phyloP scores from a whole-genome alignment of 495 filamentous ascomycete genomes.

The Lasiosphaeria hispida region DNA sequence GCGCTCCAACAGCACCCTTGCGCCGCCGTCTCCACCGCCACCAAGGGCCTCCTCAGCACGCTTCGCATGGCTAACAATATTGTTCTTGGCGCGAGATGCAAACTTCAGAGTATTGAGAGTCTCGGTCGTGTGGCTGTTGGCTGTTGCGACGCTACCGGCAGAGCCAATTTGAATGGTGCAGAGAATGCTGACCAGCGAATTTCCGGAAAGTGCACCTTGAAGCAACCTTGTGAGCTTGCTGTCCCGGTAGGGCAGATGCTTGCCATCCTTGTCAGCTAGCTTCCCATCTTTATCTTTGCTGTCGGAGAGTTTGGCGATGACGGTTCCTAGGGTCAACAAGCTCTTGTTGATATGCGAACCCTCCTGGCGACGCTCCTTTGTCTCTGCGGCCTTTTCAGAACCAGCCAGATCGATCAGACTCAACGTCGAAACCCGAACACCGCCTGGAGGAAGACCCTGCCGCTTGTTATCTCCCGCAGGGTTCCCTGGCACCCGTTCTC shows the following conservation, averaged over 20 bases:
- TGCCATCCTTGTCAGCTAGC: constrained; percentile 70
- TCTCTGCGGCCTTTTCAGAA: constrained; percentile 92
- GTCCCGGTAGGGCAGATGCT: constrained; percentile 93
- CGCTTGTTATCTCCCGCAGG: constrained; percentile 63
- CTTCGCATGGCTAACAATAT: constrained; percentile 95
- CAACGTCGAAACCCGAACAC: constrained; percentile 90
- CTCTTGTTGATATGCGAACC: constrained; percentile 99
- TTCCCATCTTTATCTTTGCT: constrained; percentile 81
- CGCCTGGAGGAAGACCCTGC: constrained; percentile 75
- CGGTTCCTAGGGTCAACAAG: constrained; percentile 88
- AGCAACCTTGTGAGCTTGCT: constrained; percentile 93
- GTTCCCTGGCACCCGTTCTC: constrained; percentile 70
- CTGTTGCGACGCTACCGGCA: constrained; percentile 58
- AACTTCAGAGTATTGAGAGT: constrained; percentile 97
- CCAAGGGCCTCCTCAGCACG: constrained; percentile 86
- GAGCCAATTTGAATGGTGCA: constrained; percentile 87
- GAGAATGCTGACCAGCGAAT: constrained; percentile 93
- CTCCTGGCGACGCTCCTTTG: constrained; percentile 89
- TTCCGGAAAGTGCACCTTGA: constrained; percentile 88
- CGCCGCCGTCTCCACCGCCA: constrained; percentile 72
- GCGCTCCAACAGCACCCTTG: constrained; percentile 82
- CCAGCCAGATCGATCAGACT: constrained; percentile 96
- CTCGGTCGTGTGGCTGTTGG: constrained; percentile 72
- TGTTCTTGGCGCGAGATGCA: constrained; percentile 94
- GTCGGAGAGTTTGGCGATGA: constrained; percentile 81